Percentiles rank a stretch among this genome's conserved stretches.
phyloP scores from a whole-genome alignment of 177 flowering plant species.

The Telopea speciosissima region DNA sequence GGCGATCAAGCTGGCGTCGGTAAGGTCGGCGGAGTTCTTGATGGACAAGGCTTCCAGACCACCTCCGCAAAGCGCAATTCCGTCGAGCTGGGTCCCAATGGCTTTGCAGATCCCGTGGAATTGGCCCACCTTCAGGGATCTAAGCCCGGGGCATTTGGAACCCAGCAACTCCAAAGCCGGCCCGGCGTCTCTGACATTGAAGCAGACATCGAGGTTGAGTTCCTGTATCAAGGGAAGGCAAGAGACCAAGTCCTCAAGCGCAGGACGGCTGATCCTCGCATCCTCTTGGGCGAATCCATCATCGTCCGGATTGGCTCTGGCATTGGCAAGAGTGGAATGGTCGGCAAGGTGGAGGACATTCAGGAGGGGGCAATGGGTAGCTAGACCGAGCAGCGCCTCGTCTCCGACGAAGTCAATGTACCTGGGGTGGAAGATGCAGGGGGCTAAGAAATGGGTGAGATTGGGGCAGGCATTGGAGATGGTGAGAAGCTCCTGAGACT shows the following conservation, averaged over 20 bases:
- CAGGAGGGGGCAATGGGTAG: conserved; percentile 48
- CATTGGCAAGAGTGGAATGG: conserved; percentile 31
- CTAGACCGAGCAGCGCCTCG: conserved; percentile 44
- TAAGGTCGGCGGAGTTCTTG: conserved; percentile 59
- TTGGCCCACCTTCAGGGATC: conserved; percentile 56
- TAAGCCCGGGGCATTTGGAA: conserved; percentile 51
- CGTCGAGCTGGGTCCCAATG: conserved; percentile 54
- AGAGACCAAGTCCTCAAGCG: conserved; percentile 44
- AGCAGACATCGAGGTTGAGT: conserved; percentile 60
- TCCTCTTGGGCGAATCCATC: conserved; percentile 50
- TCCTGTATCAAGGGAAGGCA: conserved; percentile 59
- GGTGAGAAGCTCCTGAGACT: conserved; percentile 45
- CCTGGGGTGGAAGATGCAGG: conserved; percentile 77
- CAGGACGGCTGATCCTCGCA: conserved; percentile 37
- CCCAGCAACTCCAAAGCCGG: conserved; percentile 50
- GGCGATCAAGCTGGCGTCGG: conserved; percentile 59
- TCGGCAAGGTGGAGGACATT: conserved; percentile 60
- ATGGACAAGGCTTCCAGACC: conserved; percentile 55
- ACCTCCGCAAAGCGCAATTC: conserved; percentile 60
- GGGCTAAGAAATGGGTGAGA: conserved; percentile 38
- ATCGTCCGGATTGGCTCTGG: conserved; percentile 32
- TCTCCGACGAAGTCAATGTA: conserved; percentile 72
- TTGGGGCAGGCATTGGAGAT: conserved; percentile 56
- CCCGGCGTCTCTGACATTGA: conserved; percentile 62
- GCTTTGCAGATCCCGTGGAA: conserved; percentile 71